A percentile compares a stretch with the other conserved stretches of the same genome.
These are phyloP conservation scores for Cystobasidium onofrii DNA, from an alignment of 768 basidiomycete genomes.

Conservation along the genomic window DNA sequence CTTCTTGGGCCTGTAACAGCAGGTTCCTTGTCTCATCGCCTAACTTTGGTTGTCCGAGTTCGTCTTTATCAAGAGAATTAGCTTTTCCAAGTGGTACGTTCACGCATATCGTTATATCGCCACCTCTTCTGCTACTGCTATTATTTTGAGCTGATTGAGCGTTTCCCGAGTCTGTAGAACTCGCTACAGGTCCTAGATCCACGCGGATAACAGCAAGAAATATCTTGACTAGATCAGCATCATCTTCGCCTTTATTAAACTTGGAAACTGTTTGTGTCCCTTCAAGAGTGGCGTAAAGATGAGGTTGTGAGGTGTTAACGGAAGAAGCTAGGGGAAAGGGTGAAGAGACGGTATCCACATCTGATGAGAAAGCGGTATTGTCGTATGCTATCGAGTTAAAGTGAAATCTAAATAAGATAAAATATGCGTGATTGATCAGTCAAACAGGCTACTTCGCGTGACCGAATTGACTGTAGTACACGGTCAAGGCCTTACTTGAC, in stretches of 20 bases:
- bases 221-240: slow-evolving; percentile 63
- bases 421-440: not conserved
- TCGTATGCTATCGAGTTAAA: slow-evolving; percentile 85
- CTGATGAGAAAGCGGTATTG: slow-evolving; percentile 59
- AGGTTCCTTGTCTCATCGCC: slow-evolving; percentile 13
- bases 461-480: too few species aligned
- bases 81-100: slow-evolving; percentile 31
- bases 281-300: slow-evolving; percentile 56
- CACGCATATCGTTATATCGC: slow-evolving; percentile 20
- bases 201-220: slow-evolving; percentile 15
- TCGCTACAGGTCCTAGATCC: not conserved
- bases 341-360: slow-evolving; percentile 50
- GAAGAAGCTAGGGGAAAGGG: slow-evolving; percentile 46
- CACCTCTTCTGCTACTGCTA: not conserved
- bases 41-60: not conserved
- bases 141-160: not conserved
- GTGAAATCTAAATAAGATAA: slow-evolving; percentile 63
- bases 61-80: not conserved
- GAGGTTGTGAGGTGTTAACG: slow-evolving; percentile 59
- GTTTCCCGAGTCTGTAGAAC: not conserved
- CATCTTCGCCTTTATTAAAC: slow-evolving; percentile 64
- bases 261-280: slow-evolving; percentile 64
- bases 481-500: slow-evolving; percentile 59
- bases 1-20: slow-evolving; percentile 6
- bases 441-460: too few species aligned